These are phyloP conservation scores for Suhomyces pyralidae DNA, from an alignment of 805 yeast species.

Conservation along the genomic window DNA sequence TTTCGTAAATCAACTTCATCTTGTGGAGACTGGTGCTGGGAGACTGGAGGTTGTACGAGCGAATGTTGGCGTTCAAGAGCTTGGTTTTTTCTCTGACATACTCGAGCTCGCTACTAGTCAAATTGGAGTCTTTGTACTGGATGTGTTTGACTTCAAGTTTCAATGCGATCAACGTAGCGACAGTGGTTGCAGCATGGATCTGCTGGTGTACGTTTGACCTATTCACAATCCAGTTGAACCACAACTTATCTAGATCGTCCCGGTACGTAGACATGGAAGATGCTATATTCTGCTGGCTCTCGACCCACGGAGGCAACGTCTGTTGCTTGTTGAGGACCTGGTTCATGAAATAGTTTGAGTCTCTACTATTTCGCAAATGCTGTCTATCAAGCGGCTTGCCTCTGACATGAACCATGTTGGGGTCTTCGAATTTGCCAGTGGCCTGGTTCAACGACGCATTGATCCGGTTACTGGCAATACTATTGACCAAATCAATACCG, in stretches of 20 bases:
- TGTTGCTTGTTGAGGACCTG: constrained; percentile 74
- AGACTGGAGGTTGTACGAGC: constrained; percentile 38
- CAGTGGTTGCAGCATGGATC: not conserved
- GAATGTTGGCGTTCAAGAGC: constrained; percentile 21
- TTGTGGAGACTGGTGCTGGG: constrained; percentile 39
- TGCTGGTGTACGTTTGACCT: constrained; percentile 3
- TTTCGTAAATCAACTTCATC: constrained; percentile 27
- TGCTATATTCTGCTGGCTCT: constrained; percentile 61
- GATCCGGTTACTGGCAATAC: constrained; percentile 72
- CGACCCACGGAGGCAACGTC: constrained; percentile 88
- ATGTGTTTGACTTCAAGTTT: constrained; percentile 1
- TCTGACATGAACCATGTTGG: constrained; percentile 43
- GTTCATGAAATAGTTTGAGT: constrained; percentile 70
- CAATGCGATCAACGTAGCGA: constrained; percentile 1
- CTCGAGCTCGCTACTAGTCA: constrained; percentile 6
- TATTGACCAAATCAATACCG: constrained; percentile 50
- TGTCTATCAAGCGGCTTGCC: constrained; percentile 58
- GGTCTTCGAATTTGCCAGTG: constrained; percentile 65
- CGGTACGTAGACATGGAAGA: constrained; percentile 48
- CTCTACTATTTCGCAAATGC: constrained; percentile 60
- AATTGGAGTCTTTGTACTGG: not conserved
- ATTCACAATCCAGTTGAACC: constrained; percentile 14
- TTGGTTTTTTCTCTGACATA: constrained; percentile 23
- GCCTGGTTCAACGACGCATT: constrained; percentile 61
- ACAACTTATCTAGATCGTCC: constrained; percentile 32